Evolutionary conservation across 1,284 basidiomycete species (phyloP), one percentile per base, ranked within the genome.

Genomic region (Meira nashicola): DNA sequence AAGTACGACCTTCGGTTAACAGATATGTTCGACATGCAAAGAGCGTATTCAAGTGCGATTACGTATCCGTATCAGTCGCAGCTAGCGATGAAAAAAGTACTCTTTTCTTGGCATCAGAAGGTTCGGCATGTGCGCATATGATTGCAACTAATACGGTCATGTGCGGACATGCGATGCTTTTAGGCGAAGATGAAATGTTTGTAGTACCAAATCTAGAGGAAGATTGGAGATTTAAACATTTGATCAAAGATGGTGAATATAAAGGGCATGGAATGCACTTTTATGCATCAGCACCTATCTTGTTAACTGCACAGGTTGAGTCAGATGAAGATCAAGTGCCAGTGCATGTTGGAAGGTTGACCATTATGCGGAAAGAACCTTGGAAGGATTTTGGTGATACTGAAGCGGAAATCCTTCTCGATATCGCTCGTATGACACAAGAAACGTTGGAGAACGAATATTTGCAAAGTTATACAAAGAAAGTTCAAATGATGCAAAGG

Each of bases 121-220:
- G 68, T 17, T 61, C 59, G 10, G 46, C 58, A 5, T 10, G 62
- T 4, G 58, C 59, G 8, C 56, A 54, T 15, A 46, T 10, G 10
- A 52, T 50, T 2, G 58, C 60, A 1, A 60, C 65, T 4, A 49
- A 60, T 14, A 56, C 48, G 10, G 9, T 64, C 4, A 8, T 72
- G 21, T 70, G 68, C 44, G 63, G 60, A 0, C 70, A 72, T 48
- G 70, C 68, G 37, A 68, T 72, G 68, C 68, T 72, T 0, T 48
- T 67, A 11, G 43, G 59, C 21, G 64, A 62, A n/a, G 60, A 64
- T 25, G 59, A 65, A 57, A 59, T 70, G 23, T 55, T 72, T 2
- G 64, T 66, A 50, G 49, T 72, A n/a, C 40, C 23, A 38, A 56
- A 70, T 51, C 57, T 67, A 7, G 39, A 57, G 0, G 55, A 65